These are phyloP conservation scores for Fusarium beomiforme DNA, from an alignment of 2,329 filamentous ascomycete genomes.

Conservation along the genomic window DNA sequence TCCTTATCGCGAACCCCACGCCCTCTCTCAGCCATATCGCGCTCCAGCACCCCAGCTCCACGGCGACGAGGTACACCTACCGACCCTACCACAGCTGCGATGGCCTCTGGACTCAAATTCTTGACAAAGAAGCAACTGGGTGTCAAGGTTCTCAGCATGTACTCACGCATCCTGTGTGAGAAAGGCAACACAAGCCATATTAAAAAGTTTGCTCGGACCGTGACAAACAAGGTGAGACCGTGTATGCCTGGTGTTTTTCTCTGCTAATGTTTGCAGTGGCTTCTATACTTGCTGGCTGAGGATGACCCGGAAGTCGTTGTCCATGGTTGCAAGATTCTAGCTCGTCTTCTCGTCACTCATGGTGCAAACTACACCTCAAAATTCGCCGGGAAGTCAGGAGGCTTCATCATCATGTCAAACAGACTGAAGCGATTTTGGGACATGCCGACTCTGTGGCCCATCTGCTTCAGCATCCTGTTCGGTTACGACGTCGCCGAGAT, in stretches of 20 bases:
- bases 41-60: conserved; percentile 54
- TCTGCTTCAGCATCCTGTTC: conserved; percentile 89
- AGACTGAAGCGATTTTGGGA: conserved; percentile 91
- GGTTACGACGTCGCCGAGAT: conserved; percentile 81
- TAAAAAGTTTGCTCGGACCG: conserved; percentile 89
- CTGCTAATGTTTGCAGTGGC: conserved; percentile 69
- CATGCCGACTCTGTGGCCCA: conserved; percentile 83
- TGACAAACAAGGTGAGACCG: conserved; percentile 84
- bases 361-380: conserved; percentile 85
- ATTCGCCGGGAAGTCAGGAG: conserved; percentile 84
- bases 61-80: conserved; percentile 49
- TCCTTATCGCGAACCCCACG: conserved; percentile 64
- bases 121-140: conserved; percentile 77
- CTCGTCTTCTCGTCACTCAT: conserved; percentile 83
- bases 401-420: conserved; percentile 86
- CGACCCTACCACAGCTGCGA: conserved; percentile 46
- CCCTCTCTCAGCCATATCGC: conserved; percentile 50
- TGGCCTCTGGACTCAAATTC: conserved; percentile 48
- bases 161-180: conserved; percentile 80
- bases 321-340: conserved; percentile 83
- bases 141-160: conserved; percentile 78
- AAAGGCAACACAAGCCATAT: conserved; percentile 74
- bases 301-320: conserved; percentile 85
- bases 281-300: conserved; percentile 89
- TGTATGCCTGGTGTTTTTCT: accelerated